Evolutionary conservation across 1,139 yeast species (phyloP), one percentile per base, ranked within the genome.

Genomic region (Pichia sp.): DNA sequence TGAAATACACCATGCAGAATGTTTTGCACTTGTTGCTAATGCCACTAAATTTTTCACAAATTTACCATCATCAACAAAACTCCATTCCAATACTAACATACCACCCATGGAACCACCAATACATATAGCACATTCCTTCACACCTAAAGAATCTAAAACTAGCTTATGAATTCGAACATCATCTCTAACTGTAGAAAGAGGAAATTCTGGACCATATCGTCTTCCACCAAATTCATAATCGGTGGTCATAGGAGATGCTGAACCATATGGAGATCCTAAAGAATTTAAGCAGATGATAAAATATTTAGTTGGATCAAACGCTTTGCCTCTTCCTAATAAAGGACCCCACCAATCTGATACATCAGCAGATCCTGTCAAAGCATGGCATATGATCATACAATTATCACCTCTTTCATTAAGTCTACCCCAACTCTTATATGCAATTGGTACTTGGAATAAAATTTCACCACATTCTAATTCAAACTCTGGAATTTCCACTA

Each of bases 281-380:
- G 95, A 82, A 64, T 92, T 92, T 51, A 92, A 70, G 65, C 98
- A 92, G 15, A 92, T 73, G 42, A 92, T 79, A 64, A 87, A 88
- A 65, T 83, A 92, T 55, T 86, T 75, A 1, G 89, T 73, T 0
- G 97, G 95, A 66, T 92, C 98, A 66, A 92, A 89, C 1, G 97
- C 95, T 56, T 84, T 77, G 24, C 80, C 85, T 5, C 82, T 78
- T 0, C 98, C 98, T 42, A 92, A 70, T 32, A 92, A 68, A 0
- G 98, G 97, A 0, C 97, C 97, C 98, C 98, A 87, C 98, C 98
- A 92, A 62, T 92, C 98, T 42, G 85, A 78, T 20, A 90, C 96
- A 63, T 92, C 98, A 0, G 96, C 78, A 0, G 96, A 87, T 0
- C 98, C 98, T 0, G 97, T 89, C 52, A 92, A 72, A 0, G 98